Percentiles rank a stretch among this genome's conserved stretches.
Conservation (phyloP, 1,284 basidiomycete genomes). For the Apiotrichum montevideense region DNA sequence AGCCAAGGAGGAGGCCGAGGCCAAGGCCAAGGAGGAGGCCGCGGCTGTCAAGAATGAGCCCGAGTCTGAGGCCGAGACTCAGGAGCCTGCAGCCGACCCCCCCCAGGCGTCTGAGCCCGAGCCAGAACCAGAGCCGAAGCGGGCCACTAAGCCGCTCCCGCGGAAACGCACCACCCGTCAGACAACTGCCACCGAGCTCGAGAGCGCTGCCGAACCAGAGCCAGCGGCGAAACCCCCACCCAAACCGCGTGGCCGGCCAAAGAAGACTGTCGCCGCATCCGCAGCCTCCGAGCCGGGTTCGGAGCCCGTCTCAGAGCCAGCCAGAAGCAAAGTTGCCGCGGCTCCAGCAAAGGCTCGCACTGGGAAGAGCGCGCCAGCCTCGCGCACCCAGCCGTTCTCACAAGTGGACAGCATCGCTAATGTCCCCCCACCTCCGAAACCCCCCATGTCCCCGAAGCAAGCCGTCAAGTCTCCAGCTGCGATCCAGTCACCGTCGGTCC, state of each 20-base stretch:
- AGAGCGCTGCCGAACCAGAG: neutral
- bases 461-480: neutral
- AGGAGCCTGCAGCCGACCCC: slow-evolving; percentile 1
- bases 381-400: slow-evolving; percentile 12
- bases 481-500: slow-evolving; percentile 2
- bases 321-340: neutral
- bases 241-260: neutral
- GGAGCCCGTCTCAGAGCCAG: neutral
- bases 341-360: neutral
- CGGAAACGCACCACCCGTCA: slow-evolving; percentile 3
- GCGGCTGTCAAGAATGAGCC: neutral
- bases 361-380: neutral
- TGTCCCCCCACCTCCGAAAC: slow-evolving; percentile 16
- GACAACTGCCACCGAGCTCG: neutral
- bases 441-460: neutral
- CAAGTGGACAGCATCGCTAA: slow-evolving; percentile 32
- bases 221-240: neutral
- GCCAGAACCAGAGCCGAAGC: slow-evolving; percentile 5
- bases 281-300: neutral
- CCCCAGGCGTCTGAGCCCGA: neutral
- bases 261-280: slow-evolving; percentile 1
- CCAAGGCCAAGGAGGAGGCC: neutral
- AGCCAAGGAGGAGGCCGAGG: slow-evolving; percentile 3
- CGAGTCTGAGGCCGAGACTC: slow-evolving; percentile 1
- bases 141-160: slow-evolving; percentile 14